These are phyloP conservation scores for Beauveria sp. DNA, from an alignment of 2,329 filamentous ascomycete species.

Conservation along the genomic window DNA sequence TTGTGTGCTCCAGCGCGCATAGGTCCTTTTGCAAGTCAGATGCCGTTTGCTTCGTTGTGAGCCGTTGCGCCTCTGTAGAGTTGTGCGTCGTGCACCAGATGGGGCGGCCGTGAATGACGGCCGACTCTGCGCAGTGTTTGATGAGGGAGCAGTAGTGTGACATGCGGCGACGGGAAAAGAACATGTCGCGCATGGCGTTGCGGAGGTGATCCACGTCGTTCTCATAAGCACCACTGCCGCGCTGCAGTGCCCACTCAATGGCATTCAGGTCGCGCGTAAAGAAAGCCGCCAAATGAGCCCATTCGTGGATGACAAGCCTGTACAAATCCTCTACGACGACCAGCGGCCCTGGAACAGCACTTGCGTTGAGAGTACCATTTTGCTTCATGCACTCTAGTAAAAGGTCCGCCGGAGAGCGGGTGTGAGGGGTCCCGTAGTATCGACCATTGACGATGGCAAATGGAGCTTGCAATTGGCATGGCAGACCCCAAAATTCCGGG, in stretches of 20 bases:
- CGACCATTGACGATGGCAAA: conserved; percentile 7
- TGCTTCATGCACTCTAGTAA: conserved; percentile 6
- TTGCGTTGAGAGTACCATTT: neutral
- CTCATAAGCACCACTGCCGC: conserved; percentile 2
- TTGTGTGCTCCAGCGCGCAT: conserved; percentile 2
- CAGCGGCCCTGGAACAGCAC: neutral
- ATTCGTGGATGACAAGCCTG: conserved; percentile 7
- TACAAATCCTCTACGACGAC: conserved; percentile 7
- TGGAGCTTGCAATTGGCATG: conserved; percentile 1
- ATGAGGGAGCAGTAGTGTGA: conserved; percentile 6
- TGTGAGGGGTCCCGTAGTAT: conserved; percentile 3
- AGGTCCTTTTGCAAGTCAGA: conserved; percentile 3
- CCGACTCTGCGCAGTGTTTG: neutral
- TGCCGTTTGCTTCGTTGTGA: neutral
- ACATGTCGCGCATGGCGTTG: conserved; percentile 11
- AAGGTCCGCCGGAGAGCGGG: conserved; percentile 1
- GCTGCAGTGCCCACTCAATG: conserved; percentile 13
- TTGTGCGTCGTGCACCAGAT: conserved; percentile 7
- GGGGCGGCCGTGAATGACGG: neutral
- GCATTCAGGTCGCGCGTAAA: conserved; percentile 13
- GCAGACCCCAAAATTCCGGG: conserved; percentile 8
- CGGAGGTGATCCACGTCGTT: conserved; percentile 3
- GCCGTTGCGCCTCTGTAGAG: neutral
- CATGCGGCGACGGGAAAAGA: conserved; percentile 11
- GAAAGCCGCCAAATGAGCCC: conserved; percentile 10